Evolutionary conservation across 352 stramenopile genomes (phyloP), one percentile per base, ranked within the genome.

Genomic region (Phytophthora cajani): DNA sequence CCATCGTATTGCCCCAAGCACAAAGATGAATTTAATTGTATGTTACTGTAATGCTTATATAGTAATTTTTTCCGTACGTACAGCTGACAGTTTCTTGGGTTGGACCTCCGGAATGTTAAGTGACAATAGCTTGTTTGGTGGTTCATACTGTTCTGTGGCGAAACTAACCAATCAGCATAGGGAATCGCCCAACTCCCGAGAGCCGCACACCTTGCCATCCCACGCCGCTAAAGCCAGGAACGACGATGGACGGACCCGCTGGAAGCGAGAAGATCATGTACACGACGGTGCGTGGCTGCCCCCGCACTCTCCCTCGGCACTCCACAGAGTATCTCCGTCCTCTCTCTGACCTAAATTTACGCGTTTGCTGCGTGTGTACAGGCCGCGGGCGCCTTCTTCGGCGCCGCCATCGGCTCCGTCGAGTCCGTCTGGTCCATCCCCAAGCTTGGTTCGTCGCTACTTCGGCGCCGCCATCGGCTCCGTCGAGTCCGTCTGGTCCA

Each of bases 1-100:
- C 89, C 89, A 90, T 95, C 89, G 89, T 97, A 89, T 96, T 96
- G 89, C 89, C 89, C 89, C 89, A 96, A 95, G 89, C 89, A 88
- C 89, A 96, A 96, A 96, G 89, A 96, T 94, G 58, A 1, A 38
- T 38, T 0, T 19, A 19, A 8, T 0, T 8, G 0, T 21, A 30
- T 38, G 14, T 0, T 0, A 16, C 6, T 6, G 38, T 56, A 7
- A 16, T 6, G 10, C 9, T n/a, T 85, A 77, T 78, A 64, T 21
- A 1, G 1, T 0, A 3, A n/a, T 10, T 2, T 0, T 1, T 65
- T 21, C 79, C 83, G n/a, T 55, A 80, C 84, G 82, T 70, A 30
- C 68, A 74, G 10, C 27, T 50, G n/a, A 3, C 10, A 30, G 36
- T 74, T 64, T 46, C 16, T 9, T 2, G 5, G 16, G 0, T 14